phyloP scores from a whole-genome alignment of 2,329 filamentous ascomycete genomes.

The Sporothrix phasma region DNA sequence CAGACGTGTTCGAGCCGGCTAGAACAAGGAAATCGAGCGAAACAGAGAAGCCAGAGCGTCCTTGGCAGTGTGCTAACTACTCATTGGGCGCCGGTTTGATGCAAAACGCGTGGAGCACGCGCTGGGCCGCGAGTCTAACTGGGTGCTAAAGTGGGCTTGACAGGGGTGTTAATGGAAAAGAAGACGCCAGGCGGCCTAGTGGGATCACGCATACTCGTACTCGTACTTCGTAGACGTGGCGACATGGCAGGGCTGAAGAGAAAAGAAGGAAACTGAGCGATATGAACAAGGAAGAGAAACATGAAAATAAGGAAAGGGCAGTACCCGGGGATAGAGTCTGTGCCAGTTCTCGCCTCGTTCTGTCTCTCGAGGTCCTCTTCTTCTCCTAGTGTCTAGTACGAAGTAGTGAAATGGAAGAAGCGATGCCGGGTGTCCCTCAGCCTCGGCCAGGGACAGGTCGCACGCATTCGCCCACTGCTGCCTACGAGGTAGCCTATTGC shows the following conservation, averaged over 20 bases:
- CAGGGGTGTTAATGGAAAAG: conserved; percentile 7
- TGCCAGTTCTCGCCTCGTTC: background rate
- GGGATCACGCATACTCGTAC: too few species aligned
- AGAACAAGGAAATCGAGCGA: background rate
- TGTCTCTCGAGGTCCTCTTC: background rate
- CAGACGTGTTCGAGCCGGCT: background rate
- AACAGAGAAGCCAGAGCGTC: background rate
- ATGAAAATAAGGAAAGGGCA: background rate
- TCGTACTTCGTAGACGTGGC: too few species aligned
- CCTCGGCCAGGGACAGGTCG: background rate
- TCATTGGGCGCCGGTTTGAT: background rate
- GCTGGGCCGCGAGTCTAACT: conserved; percentile 7
- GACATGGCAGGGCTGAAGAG: too few species aligned
- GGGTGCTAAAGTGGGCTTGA: background rate
- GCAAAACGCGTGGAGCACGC: conserved; percentile 8
- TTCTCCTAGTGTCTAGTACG: background rate
- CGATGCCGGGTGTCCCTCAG: background rate
- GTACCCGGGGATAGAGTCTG: background rate
- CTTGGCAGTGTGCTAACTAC: background rate
- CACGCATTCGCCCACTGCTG: background rate
- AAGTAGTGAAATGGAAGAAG: background rate
- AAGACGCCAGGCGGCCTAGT: background rate
- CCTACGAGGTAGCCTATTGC: background rate
- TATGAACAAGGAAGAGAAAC: too few species aligned
- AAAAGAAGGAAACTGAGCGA: background rate